Percentiles rank a stretch among this genome's conserved stretches.
Conservation (phyloP, 345 rosid species). For the Theobroma cacao region DNA sequence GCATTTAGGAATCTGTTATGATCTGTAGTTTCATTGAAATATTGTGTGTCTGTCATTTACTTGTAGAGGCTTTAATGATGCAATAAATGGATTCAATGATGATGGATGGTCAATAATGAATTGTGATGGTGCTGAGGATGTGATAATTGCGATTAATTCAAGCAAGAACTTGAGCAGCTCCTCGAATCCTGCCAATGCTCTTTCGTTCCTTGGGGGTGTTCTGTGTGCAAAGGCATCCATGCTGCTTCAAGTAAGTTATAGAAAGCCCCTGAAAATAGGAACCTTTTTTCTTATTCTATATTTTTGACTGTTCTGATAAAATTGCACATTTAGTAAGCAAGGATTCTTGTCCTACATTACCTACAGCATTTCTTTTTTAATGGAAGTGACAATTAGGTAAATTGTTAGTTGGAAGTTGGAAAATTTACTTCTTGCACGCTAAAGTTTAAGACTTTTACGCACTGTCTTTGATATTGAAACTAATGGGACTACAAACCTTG, state of each 20-base stretch:
- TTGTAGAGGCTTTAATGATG: constrained; percentile 89
- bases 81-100: constrained; percentile 87
- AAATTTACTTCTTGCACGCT: background rate
- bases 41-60: background rate
- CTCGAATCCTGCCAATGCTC: constrained; percentile 49
- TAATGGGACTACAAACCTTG: background rate
- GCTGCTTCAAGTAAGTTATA: constrained; percentile 77
- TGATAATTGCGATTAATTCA: constrained; percentile 75
- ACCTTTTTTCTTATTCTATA: background rate
- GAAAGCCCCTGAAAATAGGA: background rate
- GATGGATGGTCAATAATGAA: constrained; percentile 91
- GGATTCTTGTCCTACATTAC: background rate
- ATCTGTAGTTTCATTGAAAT: background rate
- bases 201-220: constrained; percentile 79
- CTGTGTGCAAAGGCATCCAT: constrained; percentile 99
- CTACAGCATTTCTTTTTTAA: background rate
- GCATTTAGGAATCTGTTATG: background rate
- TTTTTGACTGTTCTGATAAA: background rate
- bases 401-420: background rate
- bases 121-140: constrained; percentile 91
- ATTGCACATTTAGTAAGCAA: background rate
- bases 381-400: background rate
- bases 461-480: background rate
- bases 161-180: constrained; percentile 54
- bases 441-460: background rate